Percentiles rank a stretch among this genome's conserved stretches.
Evolutionary conservation across 1,284 basidiomycete species (phyloP).

Genomic region (Melampsora americana): DNA sequence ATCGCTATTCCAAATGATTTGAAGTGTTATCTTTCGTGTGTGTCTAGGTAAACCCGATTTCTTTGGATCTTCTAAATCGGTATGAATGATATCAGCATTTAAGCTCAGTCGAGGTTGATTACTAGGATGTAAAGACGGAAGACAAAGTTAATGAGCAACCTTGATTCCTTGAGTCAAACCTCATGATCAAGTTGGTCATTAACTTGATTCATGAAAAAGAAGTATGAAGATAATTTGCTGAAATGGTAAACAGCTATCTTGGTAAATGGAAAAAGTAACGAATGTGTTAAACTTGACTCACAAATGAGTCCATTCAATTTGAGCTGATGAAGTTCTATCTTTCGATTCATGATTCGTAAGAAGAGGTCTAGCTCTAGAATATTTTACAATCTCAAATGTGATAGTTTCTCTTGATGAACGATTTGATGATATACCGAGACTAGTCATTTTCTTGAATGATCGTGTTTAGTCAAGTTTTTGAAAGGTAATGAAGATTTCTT

Average conservation of each 20-base stretch:
- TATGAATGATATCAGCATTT: background rate
- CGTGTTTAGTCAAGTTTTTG: no score
- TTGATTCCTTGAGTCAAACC: no score
- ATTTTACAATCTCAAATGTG: conserved; percentile 1
- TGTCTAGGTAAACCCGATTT: conserved; percentile 1
- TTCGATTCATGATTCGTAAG: background rate
- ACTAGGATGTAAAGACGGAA: background rate
- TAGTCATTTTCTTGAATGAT: background rate
- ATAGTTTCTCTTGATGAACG: conserved; percentile 3
- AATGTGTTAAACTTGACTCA: background rate
- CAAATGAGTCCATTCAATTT: conserved; percentile 7
- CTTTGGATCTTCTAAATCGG: conserved; percentile 1
- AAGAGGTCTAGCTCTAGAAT: conserved; percentile 1
- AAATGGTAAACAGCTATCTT: no score
- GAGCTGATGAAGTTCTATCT: background rate
- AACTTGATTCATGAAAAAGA: no score
- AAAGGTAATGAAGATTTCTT: no score
- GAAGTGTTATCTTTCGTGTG: background rate
- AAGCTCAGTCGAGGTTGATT: conserved; percentile 7
- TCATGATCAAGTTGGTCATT: no score
- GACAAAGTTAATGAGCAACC: no score
- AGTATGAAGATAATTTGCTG: no score
- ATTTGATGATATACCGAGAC: background rate
- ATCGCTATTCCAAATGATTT: conserved; percentile 8
- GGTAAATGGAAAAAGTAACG: no score